A percentile compares a stretch with the other conserved stretches of the same genome.
Evolutionary conservation across 768 basidiomycete species (phyloP).

Genomic region (Mycena galericulata): DNA sequence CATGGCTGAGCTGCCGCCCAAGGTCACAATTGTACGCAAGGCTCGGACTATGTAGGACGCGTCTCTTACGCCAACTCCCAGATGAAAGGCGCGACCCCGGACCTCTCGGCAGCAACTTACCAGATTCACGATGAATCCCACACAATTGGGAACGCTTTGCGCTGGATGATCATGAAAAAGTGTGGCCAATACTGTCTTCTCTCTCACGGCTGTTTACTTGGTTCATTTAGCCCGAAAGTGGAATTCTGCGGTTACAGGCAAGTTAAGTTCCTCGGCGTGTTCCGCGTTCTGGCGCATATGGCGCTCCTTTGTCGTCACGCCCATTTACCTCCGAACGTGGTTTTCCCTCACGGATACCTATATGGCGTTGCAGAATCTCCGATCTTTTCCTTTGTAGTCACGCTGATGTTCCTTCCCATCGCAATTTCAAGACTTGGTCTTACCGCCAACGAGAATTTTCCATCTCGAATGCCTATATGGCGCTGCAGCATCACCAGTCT

Average conservation of each 20-base stretch:
- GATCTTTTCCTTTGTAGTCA: constrained; percentile 12
- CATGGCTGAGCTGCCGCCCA: constrained; percentile 7
- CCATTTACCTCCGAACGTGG: constrained; percentile 4
- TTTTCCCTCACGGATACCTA: constrained; percentile 12
- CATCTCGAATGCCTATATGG: constrained; percentile 12
- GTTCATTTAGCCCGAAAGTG: constrained; percentile 81
- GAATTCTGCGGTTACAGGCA: constrained; percentile 99
- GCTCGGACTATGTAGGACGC: background rate
- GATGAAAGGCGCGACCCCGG: constrained; percentile 86
- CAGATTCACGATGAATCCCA: constrained; percentile 95
- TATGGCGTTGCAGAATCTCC: constrained; percentile 1
- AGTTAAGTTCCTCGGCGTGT: constrained; percentile 33
- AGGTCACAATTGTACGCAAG: constrained; percentile 17
- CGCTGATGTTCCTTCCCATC: background rate
- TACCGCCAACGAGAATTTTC: constrained; percentile 6
- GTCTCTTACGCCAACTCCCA: constrained; percentile 44
- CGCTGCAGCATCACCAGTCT: background rate
- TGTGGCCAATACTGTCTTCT: constrained; percentile 50
- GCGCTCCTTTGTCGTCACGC: constrained; percentile 13
- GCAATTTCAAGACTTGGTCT: too few species aligned
- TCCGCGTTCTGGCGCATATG: background rate
- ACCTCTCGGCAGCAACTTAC: constrained; percentile 91
- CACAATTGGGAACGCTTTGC: constrained; percentile 92
- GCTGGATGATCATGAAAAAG: constrained; percentile 99
- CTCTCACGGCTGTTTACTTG: constrained; percentile 15